A percentile compares a stretch with the other conserved stretches of the same genome.
Conservation (phyloP, 768 basidiomycete genomes). For the Dentipellis sp. region DNA sequence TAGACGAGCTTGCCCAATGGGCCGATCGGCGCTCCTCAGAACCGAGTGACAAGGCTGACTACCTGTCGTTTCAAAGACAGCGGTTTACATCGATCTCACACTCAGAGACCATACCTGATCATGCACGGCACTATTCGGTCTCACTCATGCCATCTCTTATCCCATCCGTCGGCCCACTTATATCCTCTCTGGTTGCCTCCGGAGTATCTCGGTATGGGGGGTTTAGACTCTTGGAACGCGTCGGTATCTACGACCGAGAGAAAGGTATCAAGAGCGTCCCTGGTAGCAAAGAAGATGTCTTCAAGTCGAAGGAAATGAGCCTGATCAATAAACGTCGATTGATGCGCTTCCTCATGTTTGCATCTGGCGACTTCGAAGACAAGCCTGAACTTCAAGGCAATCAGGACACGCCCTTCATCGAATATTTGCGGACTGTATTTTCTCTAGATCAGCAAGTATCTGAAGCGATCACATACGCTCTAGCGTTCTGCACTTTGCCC, state of each 20-base stretch:
- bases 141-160: constrained; percentile 81
- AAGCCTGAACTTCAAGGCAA: constrained; percentile 49
- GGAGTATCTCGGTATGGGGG: constrained; percentile 89
- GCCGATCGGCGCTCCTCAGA: constrained; percentile 29
- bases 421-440: constrained; percentile 60
- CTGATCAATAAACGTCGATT: constrained; percentile 82
- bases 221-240: constrained; percentile 72
- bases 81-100: constrained; percentile 36
- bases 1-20: constrained; percentile 76
- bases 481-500: constrained; percentile 58
- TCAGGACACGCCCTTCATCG: constrained; percentile 44
- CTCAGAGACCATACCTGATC: constrained; percentile 34
- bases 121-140: constrained; percentile 72
- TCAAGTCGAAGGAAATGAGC: constrained; percentile 70
- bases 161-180: constrained; percentile 68
- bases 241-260: constrained; percentile 46
- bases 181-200: constrained; percentile 69
- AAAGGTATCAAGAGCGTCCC: constrained; percentile 55
- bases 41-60: constrained; percentile 11
- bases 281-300: constrained; percentile 86
- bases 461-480: constrained; percentile 61
- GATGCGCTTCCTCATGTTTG: constrained; percentile 87
- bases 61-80: constrained; percentile 19
- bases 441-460: constrained; percentile 48
- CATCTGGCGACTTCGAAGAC: constrained; percentile 64